phyloP scores from a whole-genome alignment of 495 filamentous ascomycete genomes.

The Aspergillus funiculosus region DNA sequence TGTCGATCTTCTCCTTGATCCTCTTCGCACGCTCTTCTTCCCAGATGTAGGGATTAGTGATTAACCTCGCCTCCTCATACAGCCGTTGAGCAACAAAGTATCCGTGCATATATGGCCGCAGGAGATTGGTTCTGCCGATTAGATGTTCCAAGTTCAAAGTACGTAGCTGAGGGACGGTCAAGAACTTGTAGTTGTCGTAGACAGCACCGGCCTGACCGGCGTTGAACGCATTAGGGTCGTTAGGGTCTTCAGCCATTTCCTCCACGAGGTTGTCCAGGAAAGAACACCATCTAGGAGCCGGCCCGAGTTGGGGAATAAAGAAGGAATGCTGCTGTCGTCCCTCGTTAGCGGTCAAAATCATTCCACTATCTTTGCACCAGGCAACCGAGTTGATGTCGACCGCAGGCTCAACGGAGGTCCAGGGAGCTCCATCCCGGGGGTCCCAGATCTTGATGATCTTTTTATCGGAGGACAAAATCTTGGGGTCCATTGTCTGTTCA shows the following conservation, averaged over 20 bases:
- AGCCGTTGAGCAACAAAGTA: conserved; percentile 91
- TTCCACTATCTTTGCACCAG: conserved; percentile 79
- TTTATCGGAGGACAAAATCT: conserved; percentile 88
- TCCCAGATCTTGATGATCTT: conserved; percentile 98
- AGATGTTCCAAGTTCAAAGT: conserved; percentile 78
- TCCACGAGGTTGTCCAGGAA: conserved; percentile 97
- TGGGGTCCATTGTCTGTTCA: conserved; percentile 60
- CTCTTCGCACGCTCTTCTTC: conserved; percentile 82
- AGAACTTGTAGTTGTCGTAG: conserved; percentile 98
- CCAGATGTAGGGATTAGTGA: conserved; percentile 86
- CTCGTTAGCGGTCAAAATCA: conserved; percentile 95
- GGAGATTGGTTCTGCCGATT: conserved; percentile 74
- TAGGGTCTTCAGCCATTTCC: conserved; percentile 84
- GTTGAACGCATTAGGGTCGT: conserved; percentile 61
- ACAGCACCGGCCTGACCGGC: conserved; percentile 56
- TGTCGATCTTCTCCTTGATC: conserved; percentile 87
- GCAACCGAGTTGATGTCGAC: conserved; percentile 91
- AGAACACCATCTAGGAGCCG: conserved; percentile 89
- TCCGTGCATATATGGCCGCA: conserved; percentile 96
- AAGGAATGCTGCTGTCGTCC: conserved; percentile 88
- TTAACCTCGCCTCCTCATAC: conserved; percentile 90
- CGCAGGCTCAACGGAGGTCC: conserved; percentile 91
- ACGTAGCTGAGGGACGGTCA: conserved; percentile 76
- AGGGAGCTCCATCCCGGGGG: conserved; percentile 68
- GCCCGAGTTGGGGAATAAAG: conserved; percentile 89